Percentiles rank a stretch among this genome's conserved stretches.
Evolutionary conservation across 139 green algal species (phyloP).

Genomic region (Trebouxia sp.): DNA sequence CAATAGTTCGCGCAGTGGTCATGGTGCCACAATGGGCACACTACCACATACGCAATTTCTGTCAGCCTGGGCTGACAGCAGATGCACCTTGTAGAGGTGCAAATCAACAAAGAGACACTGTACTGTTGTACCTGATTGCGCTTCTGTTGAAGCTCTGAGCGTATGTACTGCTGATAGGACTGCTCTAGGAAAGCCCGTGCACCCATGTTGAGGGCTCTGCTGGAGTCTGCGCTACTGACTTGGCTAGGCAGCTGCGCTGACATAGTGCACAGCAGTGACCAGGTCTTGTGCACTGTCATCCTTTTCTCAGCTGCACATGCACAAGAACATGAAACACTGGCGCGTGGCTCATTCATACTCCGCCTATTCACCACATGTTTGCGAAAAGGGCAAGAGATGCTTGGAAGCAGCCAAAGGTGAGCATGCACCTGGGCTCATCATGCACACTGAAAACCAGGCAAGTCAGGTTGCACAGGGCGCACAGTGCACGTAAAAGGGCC

Average conservation of each 20-base stretch:
- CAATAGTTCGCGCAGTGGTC: too few relatives aligned
- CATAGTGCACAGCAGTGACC: not conserved
- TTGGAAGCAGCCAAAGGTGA: too few relatives aligned
- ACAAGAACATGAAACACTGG: not conserved
- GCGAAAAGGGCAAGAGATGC: too few relatives aligned
- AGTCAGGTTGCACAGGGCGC: too few relatives aligned
- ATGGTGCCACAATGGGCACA: too few relatives aligned
- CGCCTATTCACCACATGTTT: not conserved
- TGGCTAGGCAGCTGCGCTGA: not conserved
- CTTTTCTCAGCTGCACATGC: not conserved
- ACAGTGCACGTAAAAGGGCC: too few relatives aligned
- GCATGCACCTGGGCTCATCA: too few relatives aligned
- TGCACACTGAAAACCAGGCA: too few relatives aligned
- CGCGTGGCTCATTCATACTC: not conserved
- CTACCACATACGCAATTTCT: too few relatives aligned
- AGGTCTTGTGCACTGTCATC: conserved; percentile 14
- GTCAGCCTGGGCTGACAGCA: too few relatives aligned
- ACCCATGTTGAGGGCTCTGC: not conserved
- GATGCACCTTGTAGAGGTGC: not conserved
- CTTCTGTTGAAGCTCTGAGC: conserved; percentile 2
- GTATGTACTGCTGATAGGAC: conserved; percentile 1
- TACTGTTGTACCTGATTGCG: not conserved
- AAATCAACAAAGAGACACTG: not conserved
- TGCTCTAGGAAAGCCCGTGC: conserved; percentile 2
- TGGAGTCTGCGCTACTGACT: not conserved